Evolutionary conservation across 768 basidiomycete genomes (phyloP), one percentile per base, ranked within the genome.

Genomic region (Royoungia palumana): DNA sequence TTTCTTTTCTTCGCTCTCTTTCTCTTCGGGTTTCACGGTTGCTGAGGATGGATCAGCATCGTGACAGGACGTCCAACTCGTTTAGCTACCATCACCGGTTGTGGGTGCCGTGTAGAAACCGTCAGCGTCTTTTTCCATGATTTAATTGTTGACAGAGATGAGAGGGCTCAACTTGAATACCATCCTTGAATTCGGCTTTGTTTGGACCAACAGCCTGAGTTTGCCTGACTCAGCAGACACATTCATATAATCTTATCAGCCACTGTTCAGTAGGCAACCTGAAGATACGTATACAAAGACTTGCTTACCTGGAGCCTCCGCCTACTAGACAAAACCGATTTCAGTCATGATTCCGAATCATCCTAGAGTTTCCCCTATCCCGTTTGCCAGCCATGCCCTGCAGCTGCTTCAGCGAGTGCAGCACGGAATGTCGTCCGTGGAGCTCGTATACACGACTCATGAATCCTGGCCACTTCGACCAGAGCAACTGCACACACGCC

Each of bases 121-220:
- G 46, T 90, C 88, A 44, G 79, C 85, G 66, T 88, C 87, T 70
- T 85, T 89, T 63, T 85, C 75, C 77, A 87, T 78, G 47, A 56
- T 65, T 49, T 60, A 45, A 43, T 40, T 24, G 50, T 49, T 41
- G 53, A 47, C 40, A 34, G 47, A 38, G 54, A 51, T 22, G 44
- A 35, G 20, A 42, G 30, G n/a, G n/a, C n/a, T n/a, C n/a, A n/a
- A 28, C 27, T 10, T 28, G 7, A 10, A 28, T 17, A 35, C 28
- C 24, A 14, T 35, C 25, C n/a, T n/a, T n/a, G n/a, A n/a, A 44
- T 38, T 50, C 39, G 17, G 13, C 35, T 25, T 39, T 28, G 27
- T 28, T 35, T 42, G 12, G 4, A 19, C 22, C 25, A 27, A 17
- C 28, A 5, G 40, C n/a, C 46, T 65, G 63, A 63, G 54, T 63